Evolutionary conservation across 2,329 filamentous ascomycete genomes (phyloP).

Genomic region (Paecilomyces niveus): DNA sequence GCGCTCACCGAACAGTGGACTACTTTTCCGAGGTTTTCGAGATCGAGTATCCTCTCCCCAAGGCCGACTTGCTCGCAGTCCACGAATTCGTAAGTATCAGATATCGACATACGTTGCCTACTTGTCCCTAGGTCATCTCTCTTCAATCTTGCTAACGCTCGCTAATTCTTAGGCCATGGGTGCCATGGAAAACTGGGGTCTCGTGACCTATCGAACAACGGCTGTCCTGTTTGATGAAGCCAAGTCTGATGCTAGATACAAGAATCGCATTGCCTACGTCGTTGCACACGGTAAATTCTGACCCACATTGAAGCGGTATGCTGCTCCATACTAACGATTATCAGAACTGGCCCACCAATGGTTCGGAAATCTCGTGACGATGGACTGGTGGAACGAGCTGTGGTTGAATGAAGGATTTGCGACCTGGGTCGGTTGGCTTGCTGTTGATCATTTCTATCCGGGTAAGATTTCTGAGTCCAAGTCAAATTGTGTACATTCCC

Average conservation of each 20-base stretch:
- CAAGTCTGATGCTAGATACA: slow-evolving; percentile 81
- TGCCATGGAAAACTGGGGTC: slow-evolving; percentile 94
- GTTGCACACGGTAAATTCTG: slow-evolving; percentile 65
- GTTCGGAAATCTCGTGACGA: slow-evolving; percentile 92
- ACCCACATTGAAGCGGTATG: background rate
- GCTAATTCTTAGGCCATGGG: slow-evolving; percentile 41
- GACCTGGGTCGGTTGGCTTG: slow-evolving; percentile 96
- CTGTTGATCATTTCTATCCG: slow-evolving; percentile 83
- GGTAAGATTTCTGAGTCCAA: slow-evolving; percentile 31
- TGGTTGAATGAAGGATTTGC: slow-evolving; percentile 97
- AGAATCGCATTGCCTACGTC: slow-evolving; percentile 91
- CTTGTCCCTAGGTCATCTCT: slow-evolving; percentile 2
- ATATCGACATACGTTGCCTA: background rate
- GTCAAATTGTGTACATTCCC: background rate
- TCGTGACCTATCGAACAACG: slow-evolving; percentile 93
- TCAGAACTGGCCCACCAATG: slow-evolving; percentile 86
- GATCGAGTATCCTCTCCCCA: slow-evolving; percentile 88
- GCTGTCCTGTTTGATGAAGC: slow-evolving; percentile 94
- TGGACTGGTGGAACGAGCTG: slow-evolving; percentile 94
- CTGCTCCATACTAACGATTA: slow-evolving; percentile 1
- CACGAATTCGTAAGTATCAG: slow-evolving; percentile 71
- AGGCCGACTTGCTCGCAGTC: slow-evolving; percentile 82
- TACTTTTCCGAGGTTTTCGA: slow-evolving; percentile 92
- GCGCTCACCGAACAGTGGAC: slow-evolving; percentile 88
- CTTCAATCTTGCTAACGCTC: slow-evolving; percentile 33